phyloP scores from a whole-genome alignment of 176 grass and related monocot genomes.

The Canna indica region DNA sequence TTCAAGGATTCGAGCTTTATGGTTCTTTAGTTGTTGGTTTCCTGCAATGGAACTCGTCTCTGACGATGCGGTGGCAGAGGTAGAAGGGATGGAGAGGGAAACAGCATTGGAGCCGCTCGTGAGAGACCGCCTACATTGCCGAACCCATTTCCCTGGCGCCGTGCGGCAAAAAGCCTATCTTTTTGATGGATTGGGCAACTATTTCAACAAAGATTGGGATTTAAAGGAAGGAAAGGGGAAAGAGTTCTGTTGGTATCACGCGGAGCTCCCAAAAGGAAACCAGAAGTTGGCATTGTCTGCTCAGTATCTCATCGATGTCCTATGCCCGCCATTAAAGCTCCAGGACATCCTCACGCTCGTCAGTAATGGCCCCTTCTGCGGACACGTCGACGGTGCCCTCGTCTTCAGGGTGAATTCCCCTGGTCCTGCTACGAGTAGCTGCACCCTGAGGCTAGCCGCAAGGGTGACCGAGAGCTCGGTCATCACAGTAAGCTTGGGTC shows the following conservation, averaged over 20 bases:
- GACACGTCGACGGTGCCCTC: constrained; percentile 30
- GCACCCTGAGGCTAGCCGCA: constrained; percentile 58
- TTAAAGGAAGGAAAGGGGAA: not conserved
- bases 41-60: constrained; percentile 5
- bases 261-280: constrained; percentile 55
- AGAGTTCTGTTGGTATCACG: constrained; percentile 75
- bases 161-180: constrained; percentile 19
- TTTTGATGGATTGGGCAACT: constrained; percentile 7
- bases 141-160: constrained; percentile 10
- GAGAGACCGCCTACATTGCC: not conserved
- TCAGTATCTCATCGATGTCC: constrained; percentile 74
- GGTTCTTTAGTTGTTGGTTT: not conserved
- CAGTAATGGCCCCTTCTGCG: constrained; percentile 65
- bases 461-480: constrained; percentile 65
- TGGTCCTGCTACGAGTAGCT: constrained; percentile 52
- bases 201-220: constrained; percentile 14
- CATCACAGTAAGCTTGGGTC: constrained; percentile 65
- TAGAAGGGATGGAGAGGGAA: constrained; percentile 4
- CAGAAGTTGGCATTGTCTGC: constrained; percentile 60
- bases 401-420: constrained; percentile 70
- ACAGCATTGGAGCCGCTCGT: not conserved
- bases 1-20: not conserved
- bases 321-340: constrained; percentile 80
- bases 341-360: constrained; percentile 84
- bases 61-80: not conserved